Evolutionary conservation across 371 early-diverging fungal genomes (phyloP), one percentile per base, ranked within the genome.

Genomic region (Apophysomyces variabilis): DNA sequence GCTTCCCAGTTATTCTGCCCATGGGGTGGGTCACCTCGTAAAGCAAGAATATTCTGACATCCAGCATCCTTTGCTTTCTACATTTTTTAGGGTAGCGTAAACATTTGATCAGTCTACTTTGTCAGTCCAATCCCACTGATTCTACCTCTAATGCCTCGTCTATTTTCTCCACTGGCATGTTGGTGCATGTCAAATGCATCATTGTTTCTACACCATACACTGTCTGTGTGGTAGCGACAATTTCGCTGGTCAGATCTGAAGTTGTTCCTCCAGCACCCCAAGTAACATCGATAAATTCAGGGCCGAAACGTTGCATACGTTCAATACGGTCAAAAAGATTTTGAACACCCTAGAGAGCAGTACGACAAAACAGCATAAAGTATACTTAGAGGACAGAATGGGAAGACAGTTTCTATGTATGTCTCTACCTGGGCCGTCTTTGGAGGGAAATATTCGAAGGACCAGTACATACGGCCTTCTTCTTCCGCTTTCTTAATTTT

Each of bases 141-240:
- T 73, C 65, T 78, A 88, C 89, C 73, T 76, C 75, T 57, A 97
- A 83, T 5, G 96, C 98, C 61, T 64, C 69, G 75, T 95, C 93
- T 70, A 97, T 91, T 77, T 92, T 92, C 62, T 89, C 90, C 6
- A 89, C 83, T 39, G 94, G 93, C 92, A 95, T 96, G 82, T 96
- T 96, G 66, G 96, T 96, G 83, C 98, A 97, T 11, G 96, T 97
- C 77, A 97, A 86, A 72, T 97, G 98, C 98, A 97, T 96, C 85
- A 93, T 92, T 5, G 96, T 92, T 73, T 97, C 97, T 65, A 96
- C 85, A 46, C 96, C 96, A 75, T 94, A 95, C 1, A 96, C 95
- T 50, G 92, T 83, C 76, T 96, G 96, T 5, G 98, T 91, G 58
- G 90, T 95, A 18, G 90, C 78, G 73, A 96, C 95, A 61, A 93